Evolutionary conservation across 108 stramenopile species (phyloP).

Genomic region (Seminavis robusta): DNA sequence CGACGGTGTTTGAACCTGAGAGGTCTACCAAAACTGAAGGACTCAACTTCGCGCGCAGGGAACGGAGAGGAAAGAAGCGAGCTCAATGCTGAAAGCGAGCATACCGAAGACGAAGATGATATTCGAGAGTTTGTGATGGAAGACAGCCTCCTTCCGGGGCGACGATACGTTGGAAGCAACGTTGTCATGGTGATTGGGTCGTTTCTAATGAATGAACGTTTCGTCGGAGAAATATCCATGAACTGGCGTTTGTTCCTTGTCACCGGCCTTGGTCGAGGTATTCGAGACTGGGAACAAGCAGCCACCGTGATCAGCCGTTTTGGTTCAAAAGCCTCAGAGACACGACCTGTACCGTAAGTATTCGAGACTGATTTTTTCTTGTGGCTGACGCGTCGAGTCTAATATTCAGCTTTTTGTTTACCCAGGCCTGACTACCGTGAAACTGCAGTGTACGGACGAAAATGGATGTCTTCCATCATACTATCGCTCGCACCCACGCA

Average conservation of each 20-base stretch:
- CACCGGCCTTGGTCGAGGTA: conserved; percentile 66
- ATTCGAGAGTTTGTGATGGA: conserved; percentile 73
- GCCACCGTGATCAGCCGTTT: conserved; percentile 30
- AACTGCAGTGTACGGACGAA: conserved; percentile 70
- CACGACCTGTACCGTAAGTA: neutral
- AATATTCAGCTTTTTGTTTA: neutral
- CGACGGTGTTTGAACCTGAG: conserved; percentile 64
- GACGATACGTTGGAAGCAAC: conserved; percentile 77
- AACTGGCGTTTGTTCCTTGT: conserved; percentile 75
- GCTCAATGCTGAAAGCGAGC: conserved; percentile 18
- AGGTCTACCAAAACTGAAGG: conserved; percentile 33
- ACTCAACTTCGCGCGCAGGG: neutral
- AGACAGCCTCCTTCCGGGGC: conserved; percentile 62
- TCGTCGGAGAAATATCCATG: conserved; percentile 53
- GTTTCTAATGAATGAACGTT: conserved; percentile 57
- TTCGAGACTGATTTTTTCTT: too few species aligned
- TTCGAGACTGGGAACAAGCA: conserved; percentile 72
- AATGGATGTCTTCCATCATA: conserved; percentile 69
- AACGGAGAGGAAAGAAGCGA: too few species aligned
- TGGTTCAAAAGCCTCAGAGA: neutral
- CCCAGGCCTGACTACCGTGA: conserved; percentile 69
- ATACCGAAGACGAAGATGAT: conserved; percentile 28
- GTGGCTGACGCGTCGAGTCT: too few species aligned
- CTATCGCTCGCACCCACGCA: conserved; percentile 42
- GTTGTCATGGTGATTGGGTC: conserved; percentile 69